A percentile compares a stretch with the other conserved stretches of the same genome.
Conservation (phyloP, 2,329 filamentous ascomycete species). For the Pseudogymnoascus sp. region DNA sequence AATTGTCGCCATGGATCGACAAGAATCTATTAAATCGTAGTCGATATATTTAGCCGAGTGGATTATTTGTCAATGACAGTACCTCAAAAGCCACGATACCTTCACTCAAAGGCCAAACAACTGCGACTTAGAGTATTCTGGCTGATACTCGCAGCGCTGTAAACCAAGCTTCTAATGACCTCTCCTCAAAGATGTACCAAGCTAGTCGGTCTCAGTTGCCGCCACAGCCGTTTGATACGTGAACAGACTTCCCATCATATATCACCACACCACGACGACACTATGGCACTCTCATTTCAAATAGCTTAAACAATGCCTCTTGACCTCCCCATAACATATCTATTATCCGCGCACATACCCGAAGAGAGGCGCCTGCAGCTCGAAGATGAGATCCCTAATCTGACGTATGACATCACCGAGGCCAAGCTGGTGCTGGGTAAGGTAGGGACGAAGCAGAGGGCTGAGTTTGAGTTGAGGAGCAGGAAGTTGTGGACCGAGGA, state of each 20-base stretch:
- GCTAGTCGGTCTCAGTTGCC: neutral
- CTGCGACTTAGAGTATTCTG: neutral
- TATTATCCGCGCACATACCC: conserved; percentile 63
- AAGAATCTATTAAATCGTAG: neutral
- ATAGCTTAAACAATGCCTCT: conserved; percentile 6
- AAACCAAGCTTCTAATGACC: neutral
- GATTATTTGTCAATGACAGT: neutral
- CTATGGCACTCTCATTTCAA: neutral
- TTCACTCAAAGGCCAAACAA: neutral
- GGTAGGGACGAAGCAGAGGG: conserved; percentile 60
- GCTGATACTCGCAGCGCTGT: neutral
- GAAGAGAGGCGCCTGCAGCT: conserved; percentile 54
- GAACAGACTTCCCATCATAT: neutral
- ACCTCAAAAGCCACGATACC: neutral
- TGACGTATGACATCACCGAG: conserved; percentile 66
- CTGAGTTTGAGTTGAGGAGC: conserved; percentile 67
- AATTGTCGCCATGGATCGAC: neutral
- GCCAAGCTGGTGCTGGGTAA: conserved; percentile 69
- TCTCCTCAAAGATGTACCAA: neutral
- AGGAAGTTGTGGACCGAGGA: conserved; percentile 54
- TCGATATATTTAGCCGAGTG: conserved; percentile 1
- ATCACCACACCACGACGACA: neutral
- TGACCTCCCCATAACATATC: conserved; percentile 34
- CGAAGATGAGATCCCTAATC: conserved; percentile 52
- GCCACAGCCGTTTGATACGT: neutral